A percentile compares a stretch with the other conserved stretches of the same genome.
Conservation (phyloP, 1,284 basidiomycete genomes). For the Rhodotorula glutinis region DNA sequence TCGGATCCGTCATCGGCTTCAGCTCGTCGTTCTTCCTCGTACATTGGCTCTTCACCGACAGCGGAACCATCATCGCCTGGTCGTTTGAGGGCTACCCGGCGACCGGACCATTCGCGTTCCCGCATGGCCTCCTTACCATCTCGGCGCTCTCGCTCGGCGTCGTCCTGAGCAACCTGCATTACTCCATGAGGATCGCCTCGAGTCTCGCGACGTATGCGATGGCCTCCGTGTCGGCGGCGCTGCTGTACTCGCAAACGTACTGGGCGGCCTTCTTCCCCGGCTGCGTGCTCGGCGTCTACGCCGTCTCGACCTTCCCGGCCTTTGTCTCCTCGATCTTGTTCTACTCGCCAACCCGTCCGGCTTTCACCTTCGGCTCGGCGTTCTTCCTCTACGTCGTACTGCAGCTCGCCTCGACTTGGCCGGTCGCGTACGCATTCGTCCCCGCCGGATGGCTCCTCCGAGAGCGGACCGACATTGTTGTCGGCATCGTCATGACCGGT, state of each 20-base stretch:
- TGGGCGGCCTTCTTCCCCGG: slow-evolving; percentile 76
- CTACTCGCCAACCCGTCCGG: slow-evolving; percentile 42
- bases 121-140: slow-evolving; percentile 66
- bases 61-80: slow-evolving; percentile 81
- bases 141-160: slow-evolving; percentile 63
- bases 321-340: slow-evolving; percentile 51
- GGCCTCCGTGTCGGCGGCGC: slow-evolving; percentile 54
- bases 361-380: slow-evolving; percentile 57
- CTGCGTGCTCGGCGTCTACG: slow-evolving; percentile 63
- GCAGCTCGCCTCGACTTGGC: slow-evolving; percentile 69
- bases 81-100: slow-evolving; percentile 85
- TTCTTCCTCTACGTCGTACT: slow-evolving; percentile 65
- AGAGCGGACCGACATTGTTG: slow-evolving; percentile 69
- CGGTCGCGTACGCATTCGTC: slow-evolving; percentile 91
- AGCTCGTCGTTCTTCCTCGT: slow-evolving; percentile 72
- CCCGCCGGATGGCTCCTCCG: slow-evolving; percentile 69
- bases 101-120: slow-evolving; percentile 69
- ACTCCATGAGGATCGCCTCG: slow-evolving; percentile 45
- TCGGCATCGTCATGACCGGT: slow-evolving; percentile 42
- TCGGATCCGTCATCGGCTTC: slow-evolving; percentile 55
- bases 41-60: slow-evolving; percentile 74
- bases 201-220: slow-evolving; percentile 53
- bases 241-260: slow-evolving; percentile 62
- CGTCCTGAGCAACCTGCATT: slow-evolving; percentile 4
- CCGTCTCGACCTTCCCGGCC: slow-evolving; percentile 63